Conservation (phyloP, 768 basidiomycete species). For the Leccinum subgranulosum region DNA sequence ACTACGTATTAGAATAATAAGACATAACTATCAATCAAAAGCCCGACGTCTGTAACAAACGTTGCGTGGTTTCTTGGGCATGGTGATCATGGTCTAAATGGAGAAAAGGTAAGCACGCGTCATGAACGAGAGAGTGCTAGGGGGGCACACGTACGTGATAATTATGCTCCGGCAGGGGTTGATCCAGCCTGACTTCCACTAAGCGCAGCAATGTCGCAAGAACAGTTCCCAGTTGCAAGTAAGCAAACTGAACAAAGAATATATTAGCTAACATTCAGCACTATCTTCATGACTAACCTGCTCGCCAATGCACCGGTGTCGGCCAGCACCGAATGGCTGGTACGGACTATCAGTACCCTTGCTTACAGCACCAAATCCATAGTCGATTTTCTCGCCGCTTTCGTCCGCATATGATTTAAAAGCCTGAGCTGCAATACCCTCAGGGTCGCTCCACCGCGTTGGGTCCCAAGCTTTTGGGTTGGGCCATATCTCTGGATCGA, state of each 20-base stretch:
- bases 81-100: conserved; percentile 86
- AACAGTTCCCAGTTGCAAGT: conserved; percentile 86
- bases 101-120: conserved; percentile 4
- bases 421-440: conserved; percentile 79
- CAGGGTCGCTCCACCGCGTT: conserved; percentile 78
- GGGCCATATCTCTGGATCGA: conserved; percentile 83
- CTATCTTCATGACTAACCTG: conserved; percentile 43
- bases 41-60: conserved; percentile 67
- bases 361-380: conserved; percentile 91
- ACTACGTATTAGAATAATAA: background rate
- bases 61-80: conserved; percentile 69
- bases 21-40: conserved; percentile 37
- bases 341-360: conserved; percentile 97
- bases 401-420: conserved; percentile 72
- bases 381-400: conserved; percentile 88
- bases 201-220: conserved; percentile 74
- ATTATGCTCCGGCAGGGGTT: conserved; percentile 72
- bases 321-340: conserved; percentile 96
- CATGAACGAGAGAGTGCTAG: background rate
- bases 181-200: conserved; percentile 66
- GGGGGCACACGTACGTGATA: conserved; percentile 67
- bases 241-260: conserved; percentile 67
- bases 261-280: conserved; percentile 3
- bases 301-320: conserved; percentile 94
- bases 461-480: conserved; percentile 74